Evolutionary conservation across 1,139 yeast genomes (phyloP).

Genomic region (Suhomyces taliae): DNA sequence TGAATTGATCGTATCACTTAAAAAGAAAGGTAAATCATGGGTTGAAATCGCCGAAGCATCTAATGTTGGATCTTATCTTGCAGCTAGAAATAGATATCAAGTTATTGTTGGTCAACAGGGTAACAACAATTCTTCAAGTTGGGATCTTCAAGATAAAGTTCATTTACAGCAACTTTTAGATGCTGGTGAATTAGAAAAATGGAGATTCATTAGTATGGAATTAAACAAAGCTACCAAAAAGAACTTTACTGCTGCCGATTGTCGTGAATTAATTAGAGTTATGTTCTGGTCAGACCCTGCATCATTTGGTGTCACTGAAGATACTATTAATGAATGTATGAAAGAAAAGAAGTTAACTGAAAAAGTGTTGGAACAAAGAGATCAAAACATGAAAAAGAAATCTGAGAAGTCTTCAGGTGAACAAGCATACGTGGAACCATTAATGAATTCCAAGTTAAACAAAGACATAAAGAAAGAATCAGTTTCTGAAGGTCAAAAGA

Average conservation of each 20-base stretch:
- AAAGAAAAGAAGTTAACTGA: conserved; percentile 42
- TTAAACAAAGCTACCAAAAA: conserved; percentile 61
- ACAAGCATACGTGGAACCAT: conserved; percentile 15
- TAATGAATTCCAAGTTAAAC: conserved; percentile 10
- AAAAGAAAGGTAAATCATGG: conserved; percentile 68
- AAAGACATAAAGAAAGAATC: conserved; percentile 8
- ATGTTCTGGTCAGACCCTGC: conserved; percentile 60
- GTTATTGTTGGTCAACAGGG: conserved; percentile 85
- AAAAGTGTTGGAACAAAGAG: conserved; percentile 33
- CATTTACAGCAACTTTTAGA: conserved; percentile 56
- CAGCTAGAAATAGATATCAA: conserved; percentile 78
- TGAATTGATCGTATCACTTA: conserved; percentile 58
- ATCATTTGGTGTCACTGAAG: conserved; percentile 56
- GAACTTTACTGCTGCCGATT: conserved; percentile 51
- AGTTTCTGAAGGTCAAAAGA: background rate
- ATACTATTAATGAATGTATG: conserved; percentile 36
- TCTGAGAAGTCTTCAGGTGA: conserved; percentile 11
- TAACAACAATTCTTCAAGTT: conserved; percentile 61
- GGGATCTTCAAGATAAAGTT: conserved; percentile 61
- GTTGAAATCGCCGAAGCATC: conserved; percentile 70
- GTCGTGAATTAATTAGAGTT: conserved; percentile 54
- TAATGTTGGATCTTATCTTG: conserved; percentile 65
- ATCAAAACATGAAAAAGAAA: conserved; percentile 16
- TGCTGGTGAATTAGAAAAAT: conserved; percentile 70
- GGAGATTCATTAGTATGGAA: conserved; percentile 64